These are phyloP conservation scores for Brassica carinata DNA, from an alignment of 345 rosid genomes.

Conservation along the genomic window DNA sequence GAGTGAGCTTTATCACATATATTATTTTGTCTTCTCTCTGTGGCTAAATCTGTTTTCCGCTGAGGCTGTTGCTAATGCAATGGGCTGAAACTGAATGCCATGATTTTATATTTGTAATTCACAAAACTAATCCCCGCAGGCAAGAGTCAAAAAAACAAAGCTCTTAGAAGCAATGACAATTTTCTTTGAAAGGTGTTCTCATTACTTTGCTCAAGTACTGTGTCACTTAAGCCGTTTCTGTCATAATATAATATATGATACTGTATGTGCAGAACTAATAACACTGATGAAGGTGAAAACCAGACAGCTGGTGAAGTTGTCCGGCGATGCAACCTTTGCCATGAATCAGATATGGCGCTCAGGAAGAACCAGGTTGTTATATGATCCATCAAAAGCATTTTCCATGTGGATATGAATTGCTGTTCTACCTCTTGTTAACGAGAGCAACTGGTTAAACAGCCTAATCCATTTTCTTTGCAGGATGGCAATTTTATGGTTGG, in stretches of 20 bases:
- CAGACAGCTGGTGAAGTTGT: slow-evolving; percentile 65
- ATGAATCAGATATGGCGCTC: slow-evolving; percentile 86
- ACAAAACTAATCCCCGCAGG: slow-evolving; percentile 51
- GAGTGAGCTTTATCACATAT: slow-evolving; percentile 39
- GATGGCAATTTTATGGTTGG: slow-evolving; percentile 97
- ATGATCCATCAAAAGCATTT: not conserved
- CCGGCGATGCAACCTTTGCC: slow-evolving; percentile 74
- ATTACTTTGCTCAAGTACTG: slow-evolving; percentile 12
- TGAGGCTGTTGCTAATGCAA: slow-evolving; percentile 5
- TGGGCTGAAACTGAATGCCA: slow-evolving; percentile 17
- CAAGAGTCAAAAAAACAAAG: slow-evolving; percentile 72
- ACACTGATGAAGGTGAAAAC: slow-evolving; percentile 60
- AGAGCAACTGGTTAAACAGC: slow-evolving; percentile 14
- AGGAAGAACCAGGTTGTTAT: slow-evolving; percentile 70
- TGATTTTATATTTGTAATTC: slow-evolving; percentile 3
- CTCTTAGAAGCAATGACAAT: slow-evolving; percentile 85
- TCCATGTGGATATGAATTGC: not conserved
- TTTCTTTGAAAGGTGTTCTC: slow-evolving; percentile 82
- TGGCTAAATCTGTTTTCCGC: not conserved
- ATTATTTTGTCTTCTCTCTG: not conserved
- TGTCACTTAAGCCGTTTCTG: slow-evolving; percentile 8
- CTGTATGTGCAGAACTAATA: slow-evolving; percentile 56
- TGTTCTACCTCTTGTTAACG: slow-evolving; percentile 12
- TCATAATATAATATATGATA: slow-evolving; percentile 23
- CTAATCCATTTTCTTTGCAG: slow-evolving; percentile 45